Percentiles rank a stretch among this genome's conserved stretches.
Evolutionary conservation across 2,329 filamentous ascomycete genomes (phyloP).

Genomic region (Tolypocladium pustulatum): DNA sequence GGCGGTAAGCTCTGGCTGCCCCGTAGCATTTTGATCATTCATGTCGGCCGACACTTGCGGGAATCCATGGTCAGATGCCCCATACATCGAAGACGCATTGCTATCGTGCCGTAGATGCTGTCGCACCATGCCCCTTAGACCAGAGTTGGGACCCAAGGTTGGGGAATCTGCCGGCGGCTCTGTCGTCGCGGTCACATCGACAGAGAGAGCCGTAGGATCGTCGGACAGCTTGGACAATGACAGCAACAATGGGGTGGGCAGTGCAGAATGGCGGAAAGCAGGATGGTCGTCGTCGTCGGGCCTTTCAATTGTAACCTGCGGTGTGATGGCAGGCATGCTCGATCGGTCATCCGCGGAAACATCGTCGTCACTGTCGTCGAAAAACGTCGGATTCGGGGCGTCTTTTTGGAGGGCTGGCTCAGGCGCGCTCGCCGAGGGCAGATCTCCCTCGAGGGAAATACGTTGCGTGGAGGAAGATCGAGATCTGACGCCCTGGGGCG

Average conservation of each 20-base stretch:
- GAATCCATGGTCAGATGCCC: slow-evolving; percentile 27
- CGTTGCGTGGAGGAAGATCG: slow-evolving; percentile 35
- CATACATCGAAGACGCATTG: slow-evolving; percentile 70
- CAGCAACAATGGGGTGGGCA: slow-evolving; percentile 32
- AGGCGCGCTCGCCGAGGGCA: slow-evolving; percentile 12
- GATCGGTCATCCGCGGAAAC: slow-evolving; percentile 11
- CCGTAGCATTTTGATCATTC: neutral
- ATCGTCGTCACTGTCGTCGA: slow-evolving; percentile 32
- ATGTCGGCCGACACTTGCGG: slow-evolving; percentile 2
- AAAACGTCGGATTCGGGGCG: slow-evolving; percentile 26
- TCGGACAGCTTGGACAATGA: slow-evolving; percentile 13
- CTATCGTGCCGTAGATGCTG: slow-evolving; percentile 78
- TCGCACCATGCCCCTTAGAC: slow-evolving; percentile 71
- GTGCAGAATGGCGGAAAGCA: slow-evolving; percentile 35
- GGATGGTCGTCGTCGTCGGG: slow-evolving; percentile 45
- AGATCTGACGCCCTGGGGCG: slow-evolving; percentile 29
- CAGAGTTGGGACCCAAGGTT: slow-evolving; percentile 58
- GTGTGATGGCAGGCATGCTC: slow-evolving; percentile 11
- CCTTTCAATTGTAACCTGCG: slow-evolving; percentile 30
- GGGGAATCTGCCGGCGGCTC: slow-evolving; percentile 54
- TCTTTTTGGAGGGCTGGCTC: slow-evolving; percentile 23
- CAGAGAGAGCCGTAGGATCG: slow-evolving; percentile 15
- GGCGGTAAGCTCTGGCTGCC: neutral
- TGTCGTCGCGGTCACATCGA: slow-evolving; percentile 9
- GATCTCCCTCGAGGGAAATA: slow-evolving; percentile 20